Percentiles rank a stretch among this genome's conserved stretches.
These are phyloP conservation scores for Telfairia occidentalis DNA, from an alignment of 331 rosid species.

Conservation along the genomic window DNA sequence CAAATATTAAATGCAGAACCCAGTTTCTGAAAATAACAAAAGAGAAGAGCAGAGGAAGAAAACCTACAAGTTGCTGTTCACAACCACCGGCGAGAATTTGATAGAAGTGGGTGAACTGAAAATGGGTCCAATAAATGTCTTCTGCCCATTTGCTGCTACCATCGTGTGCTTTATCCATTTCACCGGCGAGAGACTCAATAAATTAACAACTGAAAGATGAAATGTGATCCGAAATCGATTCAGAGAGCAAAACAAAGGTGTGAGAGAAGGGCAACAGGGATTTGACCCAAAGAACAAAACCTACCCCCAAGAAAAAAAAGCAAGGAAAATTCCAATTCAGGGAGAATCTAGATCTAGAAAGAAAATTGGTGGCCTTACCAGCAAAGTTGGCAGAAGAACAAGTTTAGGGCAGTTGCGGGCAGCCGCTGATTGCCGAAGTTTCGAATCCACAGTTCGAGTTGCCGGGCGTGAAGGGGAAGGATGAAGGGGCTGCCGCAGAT, in stretches of 20 bases:
- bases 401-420: too few species aligned
- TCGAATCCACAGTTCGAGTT: background rate
- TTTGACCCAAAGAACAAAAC: background rate
- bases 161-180: slow-evolving; percentile 20
- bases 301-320: background rate
- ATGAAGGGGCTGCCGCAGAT: background rate
- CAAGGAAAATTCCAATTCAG: background rate
- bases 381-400: background rate
- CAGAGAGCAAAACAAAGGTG: background rate
- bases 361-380: background rate
- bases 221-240: background rate
- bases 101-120: slow-evolving; percentile 34
- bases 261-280: background rate
- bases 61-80: slow-evolving; percentile 20
- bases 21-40: background rate
- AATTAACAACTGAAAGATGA: background rate
- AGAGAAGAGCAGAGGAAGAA: background rate
- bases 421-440: background rate
- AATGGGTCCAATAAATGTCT: slow-evolving; percentile 54
- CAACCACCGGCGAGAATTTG: slow-evolving; percentile 26
- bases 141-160: slow-evolving; percentile 35
- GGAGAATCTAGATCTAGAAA: background rate
- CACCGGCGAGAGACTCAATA: background rate
- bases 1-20: slow-evolving; percentile 2
- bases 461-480: background rate